phyloP scores from a whole-genome alignment of 2,329 filamentous ascomycete genomes.

The Colletotrichum noveboracense region DNA sequence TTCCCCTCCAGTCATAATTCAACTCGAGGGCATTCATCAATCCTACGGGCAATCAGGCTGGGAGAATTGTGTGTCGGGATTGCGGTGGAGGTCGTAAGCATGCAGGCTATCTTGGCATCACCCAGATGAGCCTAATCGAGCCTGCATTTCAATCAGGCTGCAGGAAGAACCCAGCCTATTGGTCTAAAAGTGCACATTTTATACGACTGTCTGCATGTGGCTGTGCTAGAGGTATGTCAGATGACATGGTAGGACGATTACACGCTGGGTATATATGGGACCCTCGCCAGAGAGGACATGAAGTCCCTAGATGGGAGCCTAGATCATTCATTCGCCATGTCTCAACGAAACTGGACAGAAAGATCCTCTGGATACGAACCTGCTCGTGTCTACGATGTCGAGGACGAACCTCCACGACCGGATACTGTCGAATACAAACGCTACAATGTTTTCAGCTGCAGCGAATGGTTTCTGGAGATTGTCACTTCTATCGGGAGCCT shows the following conservation, averaged over 20 bases:
- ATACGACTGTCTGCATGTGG: not conserved
- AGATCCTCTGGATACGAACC: not conserved
- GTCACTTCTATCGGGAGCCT: not conserved
- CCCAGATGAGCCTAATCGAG: not conserved
- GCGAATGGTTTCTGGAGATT: not conserved
- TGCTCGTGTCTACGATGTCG: not conserved
- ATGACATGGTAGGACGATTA: fast-evolving
- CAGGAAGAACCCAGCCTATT: fast-evolving
- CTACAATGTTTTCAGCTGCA: fast-evolving
- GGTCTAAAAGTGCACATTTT: not conserved
- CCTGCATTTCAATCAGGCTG: not conserved
- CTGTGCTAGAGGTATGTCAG: not conserved
- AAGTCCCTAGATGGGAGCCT: not conserved
- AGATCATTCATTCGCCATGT: not conserved
- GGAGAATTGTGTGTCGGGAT: not conserved
- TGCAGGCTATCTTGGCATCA: not conserved
- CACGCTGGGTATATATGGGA: not conserved
- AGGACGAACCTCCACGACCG: fast-evolving
- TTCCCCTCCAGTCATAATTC: not conserved
- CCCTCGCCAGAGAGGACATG: not conserved
- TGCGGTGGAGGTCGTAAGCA: not conserved
- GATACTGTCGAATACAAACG: not conserved
- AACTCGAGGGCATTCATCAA: not conserved
- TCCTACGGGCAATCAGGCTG: not conserved
- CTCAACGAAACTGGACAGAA: not conserved